These are phyloP conservation scores for Candida glucosophila DNA, from an alignment of 1,139 yeast species.

Conservation along the genomic window DNA sequence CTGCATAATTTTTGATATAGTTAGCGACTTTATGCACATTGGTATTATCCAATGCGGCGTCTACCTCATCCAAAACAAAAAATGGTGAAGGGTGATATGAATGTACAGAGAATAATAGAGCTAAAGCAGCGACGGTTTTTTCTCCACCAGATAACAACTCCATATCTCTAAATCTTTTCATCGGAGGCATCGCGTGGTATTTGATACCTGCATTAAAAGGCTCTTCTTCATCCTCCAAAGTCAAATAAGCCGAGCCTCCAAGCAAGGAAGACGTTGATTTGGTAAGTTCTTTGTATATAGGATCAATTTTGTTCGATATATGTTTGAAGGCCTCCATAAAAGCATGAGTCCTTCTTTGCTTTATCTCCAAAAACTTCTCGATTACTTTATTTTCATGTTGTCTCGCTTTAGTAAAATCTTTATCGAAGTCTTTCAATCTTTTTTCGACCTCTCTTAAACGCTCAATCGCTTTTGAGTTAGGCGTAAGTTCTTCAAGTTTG, in stretches of 20 bases:
- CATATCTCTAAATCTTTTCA: slow-evolving; percentile 90
- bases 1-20: slow-evolving; percentile 70
- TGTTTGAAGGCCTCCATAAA: slow-evolving; percentile 73
- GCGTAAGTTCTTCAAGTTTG: slow-evolving; percentile 57
- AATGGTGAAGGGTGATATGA: slow-evolving; percentile 92
- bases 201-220: slow-evolving; percentile 78
- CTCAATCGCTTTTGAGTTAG: slow-evolving; percentile 75
- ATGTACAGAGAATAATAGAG: slow-evolving; percentile 84
- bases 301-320: slow-evolving; percentile 64
- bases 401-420: slow-evolving; percentile 57
- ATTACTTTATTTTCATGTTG: slow-evolving; percentile 49
- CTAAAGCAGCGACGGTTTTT: slow-evolving; percentile 92
- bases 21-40: slow-evolving; percentile 81
- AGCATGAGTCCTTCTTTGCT: slow-evolving; percentile 46
- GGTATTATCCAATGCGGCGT: slow-evolving; percentile 89
- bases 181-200: slow-evolving; percentile 95
- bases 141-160: slow-evolving; percentile 94
- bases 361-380: slow-evolving; percentile 53
- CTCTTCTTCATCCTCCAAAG: slow-evolving; percentile 82
- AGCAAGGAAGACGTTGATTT: slow-evolving; percentile 56
- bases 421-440: slow-evolving; percentile 52
- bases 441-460: slow-evolving; percentile 63
- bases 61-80: slow-evolving; percentile 92
- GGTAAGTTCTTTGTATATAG: slow-evolving; percentile 83
- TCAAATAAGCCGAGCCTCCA: slow-evolving; percentile 90